Evolutionary conservation across 2,329 filamentous ascomycete species (phyloP), one percentile per base, ranked within the genome.

Genomic region (Geosmithia morbida): DNA sequence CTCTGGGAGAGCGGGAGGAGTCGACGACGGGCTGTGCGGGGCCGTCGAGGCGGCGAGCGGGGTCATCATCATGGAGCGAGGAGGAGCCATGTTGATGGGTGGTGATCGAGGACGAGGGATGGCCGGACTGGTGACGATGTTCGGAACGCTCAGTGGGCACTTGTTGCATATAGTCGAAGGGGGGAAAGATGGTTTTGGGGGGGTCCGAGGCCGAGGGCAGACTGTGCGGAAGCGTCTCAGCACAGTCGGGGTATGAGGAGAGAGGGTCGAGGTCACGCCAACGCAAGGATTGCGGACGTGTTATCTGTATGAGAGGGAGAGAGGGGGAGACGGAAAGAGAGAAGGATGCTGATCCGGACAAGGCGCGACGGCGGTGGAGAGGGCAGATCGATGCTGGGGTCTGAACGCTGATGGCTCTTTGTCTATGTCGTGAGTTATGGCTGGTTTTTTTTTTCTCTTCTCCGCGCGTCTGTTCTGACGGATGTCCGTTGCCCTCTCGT

Each of bases 161-260:
- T 73, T 67, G 69, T 69, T 80, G 78, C 78, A 82, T 82, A 78
- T 74, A 81, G 77, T 64, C 70, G 61, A 61, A 61, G 62, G 59
- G 56, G 53, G 55, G 58, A 11, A 11, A 30, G 29, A 11, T 30
- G 29, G 29, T 7, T 11, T 30, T 16, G 6, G 6, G 11, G 22
- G 22, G 22, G 4, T 26, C 61, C 52, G 56, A 56, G 58, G 57
- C 55, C 48, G 45, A 52, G 53, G 49, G 47, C 57, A 59, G 65
- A 74, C 74, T 72, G 73, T 76, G 74, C 74, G 61, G 61, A 56
- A 53, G 6, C 53, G 49, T 55, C 51, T 58, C 59, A 64, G 73
- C 74, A 77, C 74, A 77, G 73, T 70, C 71, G 58, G 44, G 51
- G 30, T 33, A 22, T 16, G 17, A 16, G 30, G 30, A 17, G 14